Evolutionary conservation across 1,284 basidiomycete genomes (phyloP).

Genomic region (Clitocybe nebularis): DNA sequence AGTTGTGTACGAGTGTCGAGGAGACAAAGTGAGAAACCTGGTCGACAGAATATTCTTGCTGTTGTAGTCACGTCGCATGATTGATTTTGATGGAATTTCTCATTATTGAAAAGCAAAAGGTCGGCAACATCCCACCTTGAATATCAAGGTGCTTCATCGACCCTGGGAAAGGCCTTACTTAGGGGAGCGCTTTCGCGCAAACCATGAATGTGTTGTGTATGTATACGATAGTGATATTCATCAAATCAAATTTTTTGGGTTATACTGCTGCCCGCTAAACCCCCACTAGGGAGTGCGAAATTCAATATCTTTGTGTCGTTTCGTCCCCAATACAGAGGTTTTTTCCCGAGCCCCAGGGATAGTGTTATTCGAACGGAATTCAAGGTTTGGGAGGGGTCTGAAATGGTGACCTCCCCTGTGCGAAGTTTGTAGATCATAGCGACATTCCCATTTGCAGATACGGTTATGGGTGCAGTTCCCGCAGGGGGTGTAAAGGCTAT

Average conservation of each 20-base stretch:
- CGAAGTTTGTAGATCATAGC: constrained; percentile 36
- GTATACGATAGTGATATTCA: no score
- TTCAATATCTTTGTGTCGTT: constrained; percentile 9
- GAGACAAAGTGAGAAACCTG: no score
- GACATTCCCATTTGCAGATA: constrained; percentile 35
- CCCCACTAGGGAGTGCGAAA: constrained; percentile 17
- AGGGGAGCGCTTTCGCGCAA: no score
- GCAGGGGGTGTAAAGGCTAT: constrained; percentile 17
- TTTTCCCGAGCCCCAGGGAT: neutral
- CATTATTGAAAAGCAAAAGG: no score
- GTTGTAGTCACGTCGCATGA: no score
- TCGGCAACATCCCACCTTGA: no score
- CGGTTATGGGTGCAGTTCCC: constrained; percentile 20
- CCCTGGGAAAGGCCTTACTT: no score
- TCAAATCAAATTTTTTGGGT: constrained; percentile 8
- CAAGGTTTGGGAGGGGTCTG: constrained; percentile 39
- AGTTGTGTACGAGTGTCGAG: constrained; percentile 7
- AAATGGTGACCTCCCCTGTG: constrained; percentile 36
- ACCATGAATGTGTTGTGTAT: no score
- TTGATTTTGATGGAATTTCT: no score
- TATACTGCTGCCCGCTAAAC: constrained; percentile 21
- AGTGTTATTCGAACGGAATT: constrained; percentile 10
- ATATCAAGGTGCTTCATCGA: no score
- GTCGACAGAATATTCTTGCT: no score
- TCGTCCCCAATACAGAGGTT: constrained; percentile 7